Percentiles rank a stretch among this genome's conserved stretches.
Evolutionary conservation across 1,139 yeast species (phyloP).

Genomic region (Diutina scorzettiae): DNA sequence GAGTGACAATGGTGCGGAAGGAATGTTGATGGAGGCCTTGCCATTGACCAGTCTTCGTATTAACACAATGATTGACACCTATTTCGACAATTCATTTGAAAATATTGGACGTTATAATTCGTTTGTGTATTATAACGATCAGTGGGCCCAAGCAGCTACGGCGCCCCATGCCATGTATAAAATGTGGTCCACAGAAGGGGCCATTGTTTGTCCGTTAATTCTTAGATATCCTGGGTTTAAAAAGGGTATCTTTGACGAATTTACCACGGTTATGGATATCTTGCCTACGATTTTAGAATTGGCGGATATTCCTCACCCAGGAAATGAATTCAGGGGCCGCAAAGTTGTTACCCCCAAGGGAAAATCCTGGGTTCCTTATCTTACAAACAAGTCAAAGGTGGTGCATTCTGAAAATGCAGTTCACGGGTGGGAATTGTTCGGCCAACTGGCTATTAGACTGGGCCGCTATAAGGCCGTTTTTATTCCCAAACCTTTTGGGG

Average conservation of each 20-base stretch:
- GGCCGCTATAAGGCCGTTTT: slow-evolving; percentile 38
- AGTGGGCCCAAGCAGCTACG: slow-evolving; percentile 52
- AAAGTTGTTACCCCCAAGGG: slow-evolving; percentile 29
- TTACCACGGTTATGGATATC: slow-evolving; percentile 46
- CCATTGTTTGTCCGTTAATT: slow-evolving; percentile 42
- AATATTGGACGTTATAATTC: slow-evolving; percentile 39
- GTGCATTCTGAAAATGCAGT: slow-evolving; percentile 35
- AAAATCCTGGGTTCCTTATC: slow-evolving; percentile 25
- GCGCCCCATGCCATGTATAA: slow-evolving; percentile 8
- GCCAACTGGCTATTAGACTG: slow-evolving; percentile 42
- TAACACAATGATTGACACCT: slow-evolving; percentile 15
- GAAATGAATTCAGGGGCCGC: slow-evolving; percentile 23
- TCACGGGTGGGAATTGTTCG: slow-evolving; percentile 49
- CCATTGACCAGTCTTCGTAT: slow-evolving; percentile 25
- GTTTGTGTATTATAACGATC: slow-evolving; percentile 41
- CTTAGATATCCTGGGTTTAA: slow-evolving; percentile 25
- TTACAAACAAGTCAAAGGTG: slow-evolving; percentile 14
- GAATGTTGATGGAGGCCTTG: slow-evolving; percentile 42
- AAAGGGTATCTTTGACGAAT: slow-evolving; percentile 23
- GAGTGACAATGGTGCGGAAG: slow-evolving; percentile 55
- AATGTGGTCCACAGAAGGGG: slow-evolving; percentile 28
- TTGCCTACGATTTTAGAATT: slow-evolving; percentile 40
- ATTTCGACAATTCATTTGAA: slow-evolving; percentile 31
- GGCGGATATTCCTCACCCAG: slow-evolving; percentile 35
- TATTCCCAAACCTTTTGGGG: slow-evolving; percentile 38